Percentiles rank a stretch among this genome's conserved stretches.
These are phyloP conservation scores for Naegleria fowleri DNA, from an alignment of 208 protist species.

Conservation along the genomic window DNA sequence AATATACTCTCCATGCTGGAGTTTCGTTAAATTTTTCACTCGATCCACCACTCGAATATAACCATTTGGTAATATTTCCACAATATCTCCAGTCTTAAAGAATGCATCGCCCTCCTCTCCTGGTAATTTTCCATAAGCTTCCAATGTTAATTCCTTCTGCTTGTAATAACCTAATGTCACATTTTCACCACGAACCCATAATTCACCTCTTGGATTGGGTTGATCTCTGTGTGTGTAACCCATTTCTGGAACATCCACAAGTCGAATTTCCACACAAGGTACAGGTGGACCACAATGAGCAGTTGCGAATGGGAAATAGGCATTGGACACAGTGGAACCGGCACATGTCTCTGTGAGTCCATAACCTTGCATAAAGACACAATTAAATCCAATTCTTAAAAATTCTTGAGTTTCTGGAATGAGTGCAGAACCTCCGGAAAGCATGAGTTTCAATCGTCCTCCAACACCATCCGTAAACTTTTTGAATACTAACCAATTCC, in stretches of 20 bases:
- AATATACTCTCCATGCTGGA: constrained; percentile 12
- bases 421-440: constrained; percentile 30
- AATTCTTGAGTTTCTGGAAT: constrained; percentile 51
- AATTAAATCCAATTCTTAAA: constrained; percentile 59
- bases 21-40: constrained; percentile 25
- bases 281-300: neutral
- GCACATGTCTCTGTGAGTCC: constrained; percentile 72
- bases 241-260: constrained; percentile 30
- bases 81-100: constrained; percentile 28
- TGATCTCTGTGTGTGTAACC: neutral
- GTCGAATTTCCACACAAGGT: constrained; percentile 24
- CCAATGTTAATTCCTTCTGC: constrained; percentile 35
- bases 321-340: constrained; percentile 56
- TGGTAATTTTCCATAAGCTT: constrained; percentile 44
- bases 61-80: neutral
- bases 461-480: neutral
- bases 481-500: neutral
- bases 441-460: neutral
- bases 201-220: constrained; percentile 33
- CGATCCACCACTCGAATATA: constrained; percentile 5
- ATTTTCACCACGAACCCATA: constrained; percentile 28
- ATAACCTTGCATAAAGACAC: constrained; percentile 66
- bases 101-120: constrained; percentile 12
- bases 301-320: constrained; percentile 48
- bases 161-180: constrained; percentile 67